Conservation (phyloP, 352 stramenopile species). For the Phytophthora parvispora region DNA sequence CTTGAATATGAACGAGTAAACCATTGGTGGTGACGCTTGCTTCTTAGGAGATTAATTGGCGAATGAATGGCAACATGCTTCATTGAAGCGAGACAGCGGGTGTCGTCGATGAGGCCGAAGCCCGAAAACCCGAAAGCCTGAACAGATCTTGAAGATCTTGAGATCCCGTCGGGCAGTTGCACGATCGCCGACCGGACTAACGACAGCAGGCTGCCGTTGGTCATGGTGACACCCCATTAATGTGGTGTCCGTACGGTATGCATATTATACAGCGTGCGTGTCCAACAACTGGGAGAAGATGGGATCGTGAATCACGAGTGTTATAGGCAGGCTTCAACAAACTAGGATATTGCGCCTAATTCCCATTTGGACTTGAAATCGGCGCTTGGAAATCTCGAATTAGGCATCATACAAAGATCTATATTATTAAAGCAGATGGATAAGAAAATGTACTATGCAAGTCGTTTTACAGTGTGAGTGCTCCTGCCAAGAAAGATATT, state of each 20-base stretch:
- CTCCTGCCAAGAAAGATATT: too few species aligned
- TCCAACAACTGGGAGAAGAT: not conserved
- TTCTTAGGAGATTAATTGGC: conserved; percentile 13
- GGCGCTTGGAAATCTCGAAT: too few species aligned
- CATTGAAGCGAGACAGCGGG: not conserved
- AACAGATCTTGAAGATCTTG: conserved; percentile 27
- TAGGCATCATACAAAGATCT: too few species aligned
- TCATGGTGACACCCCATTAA: not conserved
- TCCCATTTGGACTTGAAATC: too few species aligned
- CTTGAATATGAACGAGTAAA: conserved; percentile 28
- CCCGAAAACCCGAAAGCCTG: not conserved
- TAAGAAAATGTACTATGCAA: too few species aligned
- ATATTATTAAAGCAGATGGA: too few species aligned
- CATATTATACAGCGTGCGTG: not conserved
- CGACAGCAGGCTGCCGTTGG: not conserved
- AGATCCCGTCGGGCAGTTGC: conserved; percentile 17
- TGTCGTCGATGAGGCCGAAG: not conserved
- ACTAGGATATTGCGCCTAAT: too few species aligned
- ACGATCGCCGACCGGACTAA: not conserved
- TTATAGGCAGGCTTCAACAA: too few species aligned
- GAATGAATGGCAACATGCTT: conserved; percentile 13
- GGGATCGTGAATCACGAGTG: not conserved
- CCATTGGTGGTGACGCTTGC: conserved; percentile 18
- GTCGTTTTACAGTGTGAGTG: too few species aligned
- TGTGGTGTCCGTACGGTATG: not conserved